These are phyloP conservation scores for Solanum sparsipilum DNA, from an alignment of 257 asterid species.

Conservation along the genomic window DNA sequence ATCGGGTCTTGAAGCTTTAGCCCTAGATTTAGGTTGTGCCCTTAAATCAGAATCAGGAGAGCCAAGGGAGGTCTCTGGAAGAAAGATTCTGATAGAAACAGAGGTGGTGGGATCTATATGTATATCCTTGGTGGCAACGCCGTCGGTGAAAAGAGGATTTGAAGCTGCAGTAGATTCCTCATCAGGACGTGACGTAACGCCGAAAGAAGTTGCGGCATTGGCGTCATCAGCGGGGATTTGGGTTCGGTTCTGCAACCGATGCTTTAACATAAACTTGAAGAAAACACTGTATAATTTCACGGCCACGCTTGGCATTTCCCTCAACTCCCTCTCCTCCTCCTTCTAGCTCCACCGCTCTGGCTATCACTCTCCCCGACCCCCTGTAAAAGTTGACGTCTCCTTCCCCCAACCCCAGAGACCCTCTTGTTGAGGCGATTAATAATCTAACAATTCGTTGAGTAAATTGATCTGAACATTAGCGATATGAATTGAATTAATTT, in stretches of 20 bases:
- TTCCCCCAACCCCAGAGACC: neutral
- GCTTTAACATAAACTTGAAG: slow-evolving; percentile 84
- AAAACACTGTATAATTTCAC: slow-evolving; percentile 81
- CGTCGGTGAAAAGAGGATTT: slow-evolving; percentile 78
- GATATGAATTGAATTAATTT: neutral
- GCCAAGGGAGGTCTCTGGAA: slow-evolving; percentile 68
- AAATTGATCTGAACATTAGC: neutral
- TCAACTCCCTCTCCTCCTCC: neutral
- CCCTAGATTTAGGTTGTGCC: slow-evolving; percentile 12
- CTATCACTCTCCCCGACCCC: neutral
- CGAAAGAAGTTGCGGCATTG: slow-evolving; percentile 32
- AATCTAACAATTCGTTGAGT: neutral
- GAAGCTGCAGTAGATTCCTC: slow-evolving; percentile 65
- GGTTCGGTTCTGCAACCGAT: slow-evolving; percentile 75
- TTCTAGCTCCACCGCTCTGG: neutral
- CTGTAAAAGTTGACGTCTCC: neutral
- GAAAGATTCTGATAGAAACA: slow-evolving; percentile 67
- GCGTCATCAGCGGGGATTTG: slow-evolving; percentile 13
- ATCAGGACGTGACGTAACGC: slow-evolving; percentile 83
- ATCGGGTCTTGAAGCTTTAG: neutral
- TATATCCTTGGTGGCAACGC: slow-evolving; percentile 87
- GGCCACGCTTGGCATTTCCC: slow-evolving; percentile 90
- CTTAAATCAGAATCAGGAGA: slow-evolving; percentile 20
- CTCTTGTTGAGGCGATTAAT: neutral
- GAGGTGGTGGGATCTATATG: slow-evolving; percentile 80